Conservation (phyloP, 2,329 filamentous ascomycete species). For the Ascochyta fabae region DNA sequence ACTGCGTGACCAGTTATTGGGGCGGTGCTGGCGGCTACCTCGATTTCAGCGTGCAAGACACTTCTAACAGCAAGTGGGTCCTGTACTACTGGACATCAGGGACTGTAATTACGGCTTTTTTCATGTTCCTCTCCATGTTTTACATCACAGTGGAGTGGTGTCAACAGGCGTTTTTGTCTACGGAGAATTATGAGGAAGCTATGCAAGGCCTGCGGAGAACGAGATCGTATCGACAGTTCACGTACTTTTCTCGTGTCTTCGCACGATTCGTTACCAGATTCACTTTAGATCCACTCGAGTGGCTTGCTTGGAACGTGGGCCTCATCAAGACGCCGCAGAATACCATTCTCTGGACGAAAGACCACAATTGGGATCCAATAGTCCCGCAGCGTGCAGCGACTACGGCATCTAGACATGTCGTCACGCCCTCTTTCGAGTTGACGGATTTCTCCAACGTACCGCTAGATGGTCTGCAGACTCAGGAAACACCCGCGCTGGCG, state of each 20-base stretch:
- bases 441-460: constrained; percentile 19
- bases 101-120: constrained; percentile 34
- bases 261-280: constrained; percentile 18
- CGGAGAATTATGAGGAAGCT: constrained; percentile 40
- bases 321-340: constrained; percentile 30
- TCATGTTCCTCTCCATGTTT: constrained; percentile 43
- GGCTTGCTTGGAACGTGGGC: constrained; percentile 16
- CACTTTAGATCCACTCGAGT: constrained; percentile 24
- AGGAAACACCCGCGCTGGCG: constrained; percentile 30
- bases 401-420: not conserved
- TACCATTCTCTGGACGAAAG: constrained; percentile 33
- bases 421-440: constrained; percentile 23
- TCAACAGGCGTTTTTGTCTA: constrained; percentile 47
- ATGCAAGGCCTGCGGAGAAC: constrained; percentile 35
- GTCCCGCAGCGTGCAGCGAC: not conserved
- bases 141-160: constrained; percentile 49
- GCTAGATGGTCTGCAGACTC: not conserved
- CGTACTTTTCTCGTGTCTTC: constrained; percentile 17
- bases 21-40: constrained; percentile 51
- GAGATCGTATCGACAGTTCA: constrained; percentile 29
- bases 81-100: constrained; percentile 42
- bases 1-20: constrained; percentile 51
- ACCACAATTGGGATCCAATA: constrained; percentile 16
- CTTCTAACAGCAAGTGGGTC: constrained; percentile 39
- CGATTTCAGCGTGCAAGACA: constrained; percentile 43